phyloP scores from a whole-genome alignment of 2,329 filamentous ascomycete genomes.

The Myriosclerotinia scirpicola region DNA sequence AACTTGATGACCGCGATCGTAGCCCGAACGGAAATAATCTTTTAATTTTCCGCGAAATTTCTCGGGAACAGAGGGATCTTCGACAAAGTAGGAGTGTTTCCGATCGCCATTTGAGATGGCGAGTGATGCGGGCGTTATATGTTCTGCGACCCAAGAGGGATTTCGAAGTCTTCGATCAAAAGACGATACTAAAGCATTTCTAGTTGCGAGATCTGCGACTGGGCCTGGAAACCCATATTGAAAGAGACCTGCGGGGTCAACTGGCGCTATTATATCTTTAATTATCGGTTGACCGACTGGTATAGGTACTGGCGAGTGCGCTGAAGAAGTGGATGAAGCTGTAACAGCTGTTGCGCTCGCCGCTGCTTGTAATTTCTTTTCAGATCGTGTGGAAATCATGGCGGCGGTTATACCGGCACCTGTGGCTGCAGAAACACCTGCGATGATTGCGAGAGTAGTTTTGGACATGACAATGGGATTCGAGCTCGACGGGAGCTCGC shows the following conservation, averaged over 20 bases:
- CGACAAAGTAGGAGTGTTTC: constrained; percentile 77
- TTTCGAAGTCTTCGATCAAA: constrained; percentile 91
- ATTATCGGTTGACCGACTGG: constrained; percentile 36
- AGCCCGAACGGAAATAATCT: constrained; percentile 94
- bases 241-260: constrained; percentile 75
- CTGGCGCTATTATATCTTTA: constrained; percentile 48
- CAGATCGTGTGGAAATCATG: constrained; percentile 59
- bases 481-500: constrained; percentile 22
- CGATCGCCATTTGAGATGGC: constrained; percentile 74
- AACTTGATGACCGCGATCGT: constrained; percentile 95
- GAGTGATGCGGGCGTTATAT: constrained; percentile 89
- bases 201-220: constrained; percentile 75
- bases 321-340: constrained; percentile 34
- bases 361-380: constrained; percentile 45
- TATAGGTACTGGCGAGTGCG: constrained; percentile 33
- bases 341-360: constrained; percentile 35
- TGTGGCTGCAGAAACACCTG: constrained; percentile 72
- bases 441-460: constrained; percentile 71
- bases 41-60: constrained; percentile 87
- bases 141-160: constrained; percentile 92
- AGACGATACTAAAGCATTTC: constrained; percentile 76
- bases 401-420: constrained; percentile 72
- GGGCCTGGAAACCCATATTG: constrained; percentile 93
- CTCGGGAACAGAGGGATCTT: constrained; percentile 76
- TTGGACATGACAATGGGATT: constrained; percentile 64